phyloP scores from a whole-genome alignment of 2,329 filamentous ascomycete genomes.

The Epichloe sp. region DNA sequence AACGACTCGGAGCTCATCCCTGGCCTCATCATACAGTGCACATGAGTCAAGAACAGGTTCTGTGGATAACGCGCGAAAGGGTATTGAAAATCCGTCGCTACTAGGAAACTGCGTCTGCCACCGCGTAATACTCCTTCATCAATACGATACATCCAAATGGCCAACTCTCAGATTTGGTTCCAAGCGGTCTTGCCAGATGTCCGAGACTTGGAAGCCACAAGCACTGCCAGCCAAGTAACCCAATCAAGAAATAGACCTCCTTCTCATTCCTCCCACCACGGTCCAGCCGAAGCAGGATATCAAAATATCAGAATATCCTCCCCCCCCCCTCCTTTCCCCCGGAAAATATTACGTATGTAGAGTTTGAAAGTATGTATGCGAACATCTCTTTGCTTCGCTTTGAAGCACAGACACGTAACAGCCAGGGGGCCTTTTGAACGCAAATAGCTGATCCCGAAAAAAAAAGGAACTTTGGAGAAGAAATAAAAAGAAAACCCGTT shows the following conservation, averaged over 20 bases:
- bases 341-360: slow-evolving; percentile 11
- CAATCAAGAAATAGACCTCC: neutral
- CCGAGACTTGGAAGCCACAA: slow-evolving; percentile 1
- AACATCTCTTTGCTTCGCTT: slow-evolving; percentile 4
- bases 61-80: neutral
- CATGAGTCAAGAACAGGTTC: neutral
- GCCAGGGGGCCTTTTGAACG: neutral
- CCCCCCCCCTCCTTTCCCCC: neutral
- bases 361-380: neutral
- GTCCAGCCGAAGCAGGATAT: slow-evolving; percentile 22
- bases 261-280: slow-evolving; percentile 11
- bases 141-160: slow-evolving; percentile 4
- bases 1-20: neutral
- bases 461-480: neutral
- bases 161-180: neutral
- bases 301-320: neutral
- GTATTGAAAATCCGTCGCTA: neutral
- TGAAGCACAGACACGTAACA: neutral
- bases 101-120: neutral
- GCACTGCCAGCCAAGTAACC: neutral
- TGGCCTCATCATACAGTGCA: slow-evolving; percentile 18
- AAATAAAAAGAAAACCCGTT: neutral
- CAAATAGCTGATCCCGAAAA: neutral
- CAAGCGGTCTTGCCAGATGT: neutral
- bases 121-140: slow-evolving; percentile 2